Evolutionary conservation across 345 rosid species (phyloP).

Genomic region (Rubroshorea leprosula): DNA sequence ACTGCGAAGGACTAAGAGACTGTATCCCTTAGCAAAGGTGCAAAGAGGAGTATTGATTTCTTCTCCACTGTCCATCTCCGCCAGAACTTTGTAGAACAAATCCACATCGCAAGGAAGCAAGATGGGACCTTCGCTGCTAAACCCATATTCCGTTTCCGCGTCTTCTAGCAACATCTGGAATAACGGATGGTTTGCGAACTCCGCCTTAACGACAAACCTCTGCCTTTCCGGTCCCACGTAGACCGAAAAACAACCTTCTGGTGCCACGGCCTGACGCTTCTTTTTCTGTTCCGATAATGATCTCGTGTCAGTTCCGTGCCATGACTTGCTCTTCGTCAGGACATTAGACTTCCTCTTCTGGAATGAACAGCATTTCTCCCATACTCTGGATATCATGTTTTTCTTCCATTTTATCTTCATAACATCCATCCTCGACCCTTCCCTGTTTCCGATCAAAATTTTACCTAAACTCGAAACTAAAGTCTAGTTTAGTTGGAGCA

Average conservation of each 20-base stretch:
- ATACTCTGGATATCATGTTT: conserved; percentile 43
- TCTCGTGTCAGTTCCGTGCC: conserved; percentile 16
- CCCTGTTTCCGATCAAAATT: no score
- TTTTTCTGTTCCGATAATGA: neutral
- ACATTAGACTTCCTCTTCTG: conserved; percentile 15
- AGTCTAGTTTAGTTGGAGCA: no score
- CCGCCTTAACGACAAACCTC: conserved; percentile 44
- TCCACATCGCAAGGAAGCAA: conserved; percentile 71
- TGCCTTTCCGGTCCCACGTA: conserved; percentile 62
- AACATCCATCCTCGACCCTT: conserved; percentile 25
- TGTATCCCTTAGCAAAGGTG: conserved; percentile 13
- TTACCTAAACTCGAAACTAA: no score
- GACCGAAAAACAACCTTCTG: conserved; percentile 62
- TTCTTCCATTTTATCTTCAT: conserved; percentile 28
- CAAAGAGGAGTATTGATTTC: conserved; percentile 17
- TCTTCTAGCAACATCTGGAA: conserved; percentile 71
- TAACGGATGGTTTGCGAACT: conserved; percentile 58
- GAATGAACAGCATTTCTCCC: conserved; percentile 44
- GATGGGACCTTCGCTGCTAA: conserved; percentile 52
- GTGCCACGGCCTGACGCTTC: conserved; percentile 30
- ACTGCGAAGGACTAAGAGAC: conserved; percentile 24
- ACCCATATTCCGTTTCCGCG: conserved; percentile 66
- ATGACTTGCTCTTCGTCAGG: conserved; percentile 48
- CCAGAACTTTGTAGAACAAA: conserved; percentile 49
- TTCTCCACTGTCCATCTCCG: conserved; percentile 35